A percentile compares a stretch with the other conserved stretches of the same genome.
Evolutionary conservation across 1,284 basidiomycete genomes (phyloP).

Genomic region (Papiliotrema terrestris): DNA sequence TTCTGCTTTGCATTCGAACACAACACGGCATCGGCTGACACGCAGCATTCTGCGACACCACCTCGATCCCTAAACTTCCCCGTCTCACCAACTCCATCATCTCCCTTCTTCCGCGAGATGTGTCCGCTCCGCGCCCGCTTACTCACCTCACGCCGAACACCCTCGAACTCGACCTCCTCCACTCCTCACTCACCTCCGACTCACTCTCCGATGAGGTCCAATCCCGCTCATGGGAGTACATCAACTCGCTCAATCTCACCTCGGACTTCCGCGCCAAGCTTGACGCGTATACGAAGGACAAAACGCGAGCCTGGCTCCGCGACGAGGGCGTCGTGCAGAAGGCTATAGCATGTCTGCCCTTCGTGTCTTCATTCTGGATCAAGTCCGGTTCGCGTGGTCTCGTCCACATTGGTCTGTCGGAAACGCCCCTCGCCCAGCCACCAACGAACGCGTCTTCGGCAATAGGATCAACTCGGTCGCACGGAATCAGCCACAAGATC

Average conservation of each 20-base stretch:
- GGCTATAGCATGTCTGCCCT: conserved; percentile 72
- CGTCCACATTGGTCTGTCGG: conserved; percentile 33
- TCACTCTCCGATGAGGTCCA: neutral
- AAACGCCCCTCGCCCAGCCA: too few species aligned
- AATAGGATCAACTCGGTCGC: neutral
- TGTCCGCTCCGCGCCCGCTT: conserved; percentile 45
- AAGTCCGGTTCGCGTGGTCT: conserved; percentile 67
- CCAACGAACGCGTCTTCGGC: neutral
- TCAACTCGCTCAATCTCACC: conserved; percentile 62
- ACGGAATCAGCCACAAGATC: neutral
- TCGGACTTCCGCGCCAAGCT: conserved; percentile 63
- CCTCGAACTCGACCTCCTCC: conserved; percentile 68
- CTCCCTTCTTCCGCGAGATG: conserved; percentile 33
- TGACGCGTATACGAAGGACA: conserved; percentile 57
- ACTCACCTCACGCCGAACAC: conserved; percentile 74
- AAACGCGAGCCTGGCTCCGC: conserved; percentile 60
- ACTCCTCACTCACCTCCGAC: conserved; percentile 43
- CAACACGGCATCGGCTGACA: conserved; percentile 4
- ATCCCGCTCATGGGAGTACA: conserved; percentile 27
- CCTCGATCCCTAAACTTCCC: conserved; percentile 73
- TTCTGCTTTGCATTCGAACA: neutral
- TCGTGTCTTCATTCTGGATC: conserved; percentile 73
- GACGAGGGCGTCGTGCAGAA: conserved; percentile 69
- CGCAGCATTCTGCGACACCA: conserved; percentile 64
- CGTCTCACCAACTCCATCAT: conserved; percentile 65